phyloP scores from a whole-genome alignment of 495 filamentous ascomycete genomes.

The Penicillium fimorum region DNA sequence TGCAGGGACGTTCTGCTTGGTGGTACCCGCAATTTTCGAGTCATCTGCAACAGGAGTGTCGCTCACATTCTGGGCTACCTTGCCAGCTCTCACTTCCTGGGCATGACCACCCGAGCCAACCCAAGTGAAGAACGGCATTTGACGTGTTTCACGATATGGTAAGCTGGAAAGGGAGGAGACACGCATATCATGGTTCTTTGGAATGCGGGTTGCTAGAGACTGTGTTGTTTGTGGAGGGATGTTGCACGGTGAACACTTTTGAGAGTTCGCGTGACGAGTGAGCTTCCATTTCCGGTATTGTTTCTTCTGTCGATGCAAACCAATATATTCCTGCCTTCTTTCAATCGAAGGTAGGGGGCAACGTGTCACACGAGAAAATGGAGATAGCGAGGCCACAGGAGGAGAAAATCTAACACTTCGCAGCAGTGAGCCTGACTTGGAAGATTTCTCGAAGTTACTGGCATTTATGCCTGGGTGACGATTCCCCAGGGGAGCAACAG shows the following conservation, averaged over 20 bases:
- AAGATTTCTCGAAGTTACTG: not conserved
- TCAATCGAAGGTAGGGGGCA: constrained; percentile 16
- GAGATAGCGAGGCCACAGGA: not conserved
- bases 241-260: constrained; percentile 12
- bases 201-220: not conserved
- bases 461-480: not conserved
- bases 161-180: constrained; percentile 8
- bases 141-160: not conserved
- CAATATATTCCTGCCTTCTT: constrained; percentile 16
- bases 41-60: not conserved
- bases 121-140: not conserved
- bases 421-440: not conserved
- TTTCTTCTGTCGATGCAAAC: constrained; percentile 17
- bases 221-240: constrained; percentile 5
- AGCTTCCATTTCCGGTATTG: constrained; percentile 24
- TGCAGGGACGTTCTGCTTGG: not conserved
- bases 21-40: not conserved
- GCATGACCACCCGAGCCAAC: not conserved
- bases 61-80: not conserved
- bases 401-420: constrained; percentile 24
- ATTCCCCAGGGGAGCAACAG: not conserved
- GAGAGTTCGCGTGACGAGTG: constrained; percentile 5
- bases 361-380: not conserved
- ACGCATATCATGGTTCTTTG: constrained; percentile 5
- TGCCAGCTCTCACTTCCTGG: not conserved